These are phyloP conservation scores for Fraxinus baroniana DNA, from an alignment of 305 asterid genomes.

Conservation along the genomic window DNA sequence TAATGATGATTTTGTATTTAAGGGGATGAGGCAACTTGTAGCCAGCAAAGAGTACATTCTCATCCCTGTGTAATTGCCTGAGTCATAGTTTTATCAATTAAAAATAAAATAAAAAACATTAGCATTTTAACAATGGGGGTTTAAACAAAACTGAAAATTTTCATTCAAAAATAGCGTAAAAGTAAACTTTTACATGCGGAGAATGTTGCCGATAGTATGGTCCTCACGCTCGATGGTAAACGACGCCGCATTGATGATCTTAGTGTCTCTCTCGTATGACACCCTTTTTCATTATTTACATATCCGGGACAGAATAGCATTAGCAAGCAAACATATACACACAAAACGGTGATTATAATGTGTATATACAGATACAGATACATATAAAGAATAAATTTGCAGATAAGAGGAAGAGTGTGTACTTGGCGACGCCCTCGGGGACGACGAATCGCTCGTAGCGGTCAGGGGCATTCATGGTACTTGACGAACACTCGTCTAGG, in stretches of 20 bases:
- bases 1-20: conserved; percentile 70
- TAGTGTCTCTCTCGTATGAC: conserved; percentile 90
- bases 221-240: conserved; percentile 89
- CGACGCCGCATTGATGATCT: conserved; percentile 88
- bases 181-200: conserved; percentile 60
- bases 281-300: conserved; percentile 47
- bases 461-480: conserved; percentile 82
- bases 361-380: background rate
- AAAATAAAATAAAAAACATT: background rate
- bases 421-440: conserved; percentile 91
- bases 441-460: conserved; percentile 93
- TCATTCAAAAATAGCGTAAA: background rate
- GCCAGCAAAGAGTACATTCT: conserved; percentile 83
- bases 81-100: background rate
- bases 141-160: background rate
- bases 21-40: conserved; percentile 97
- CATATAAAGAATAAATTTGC: background rate
- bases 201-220: conserved; percentile 86
- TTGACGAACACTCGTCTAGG: background rate
- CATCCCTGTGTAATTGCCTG: conserved; percentile 93
- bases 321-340: background rate
- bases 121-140: conserved; percentile 22
- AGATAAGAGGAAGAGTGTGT: background rate
- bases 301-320: background rate
- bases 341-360: background rate